These are phyloP conservation scores for Ceratobasidium sp. DNA, from an alignment of 1,284 basidiomycete species.

Conservation along the genomic window DNA sequence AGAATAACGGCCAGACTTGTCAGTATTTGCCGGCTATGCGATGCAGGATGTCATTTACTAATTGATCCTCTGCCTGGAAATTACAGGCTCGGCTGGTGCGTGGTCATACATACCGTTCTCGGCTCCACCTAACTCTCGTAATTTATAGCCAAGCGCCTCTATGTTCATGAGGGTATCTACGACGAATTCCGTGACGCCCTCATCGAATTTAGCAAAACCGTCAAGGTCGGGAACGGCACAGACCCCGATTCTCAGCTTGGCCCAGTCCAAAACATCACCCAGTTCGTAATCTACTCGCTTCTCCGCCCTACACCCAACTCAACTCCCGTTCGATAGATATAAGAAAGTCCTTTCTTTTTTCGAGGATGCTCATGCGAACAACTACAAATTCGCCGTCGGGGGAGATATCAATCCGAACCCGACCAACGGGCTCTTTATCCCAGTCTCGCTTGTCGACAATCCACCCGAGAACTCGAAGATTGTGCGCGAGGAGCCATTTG, in stretches of 20 bases:
- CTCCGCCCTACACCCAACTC: background rate
- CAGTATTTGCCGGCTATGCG: background rate
- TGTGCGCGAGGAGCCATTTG: conserved; percentile 27
- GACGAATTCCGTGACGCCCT: conserved; percentile 57
- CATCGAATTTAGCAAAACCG: conserved; percentile 55
- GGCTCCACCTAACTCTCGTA: background rate
- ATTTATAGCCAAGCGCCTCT: conserved; percentile 63
- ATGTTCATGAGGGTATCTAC: conserved; percentile 63
- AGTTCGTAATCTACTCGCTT: background rate
- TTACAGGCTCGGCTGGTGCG: conserved; percentile 14
- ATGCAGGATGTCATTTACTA: background rate
- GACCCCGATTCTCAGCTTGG: conserved; percentile 52
- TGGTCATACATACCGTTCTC: background rate
- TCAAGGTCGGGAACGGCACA: conserved; percentile 66
- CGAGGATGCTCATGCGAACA: conserved; percentile 15
- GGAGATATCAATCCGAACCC: conserved; percentile 13
- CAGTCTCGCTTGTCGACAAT: conserved; percentile 30
- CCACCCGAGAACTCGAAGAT: conserved; percentile 32
- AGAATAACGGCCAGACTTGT: conserved; percentile 31
- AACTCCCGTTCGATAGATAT: background rate
- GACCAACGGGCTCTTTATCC: conserved; percentile 25
- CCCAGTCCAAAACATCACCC: conserved; percentile 17
- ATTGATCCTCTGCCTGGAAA: background rate
- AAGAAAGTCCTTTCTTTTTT: conserved; percentile 12
- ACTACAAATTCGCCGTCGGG: conserved; percentile 15